A percentile compares a stretch with the other conserved stretches of the same genome.
Conservation (phyloP, 2,329 filamentous ascomycete species). For the Fusarium algeriense region DNA sequence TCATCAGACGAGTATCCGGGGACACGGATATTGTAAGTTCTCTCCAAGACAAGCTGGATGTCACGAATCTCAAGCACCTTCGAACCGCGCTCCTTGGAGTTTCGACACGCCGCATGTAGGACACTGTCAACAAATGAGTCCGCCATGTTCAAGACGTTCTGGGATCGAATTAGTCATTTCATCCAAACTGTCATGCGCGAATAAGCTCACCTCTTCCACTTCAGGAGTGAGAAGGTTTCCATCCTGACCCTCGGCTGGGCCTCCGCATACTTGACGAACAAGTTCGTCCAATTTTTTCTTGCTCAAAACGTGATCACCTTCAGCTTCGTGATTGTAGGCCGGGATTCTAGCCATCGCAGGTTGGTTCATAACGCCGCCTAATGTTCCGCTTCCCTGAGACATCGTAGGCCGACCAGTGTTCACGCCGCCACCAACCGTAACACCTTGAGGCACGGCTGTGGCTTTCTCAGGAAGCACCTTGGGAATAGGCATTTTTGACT, state of each 20-base stretch:
- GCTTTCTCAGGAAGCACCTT: conserved; percentile 79
- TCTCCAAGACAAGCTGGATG: conserved; percentile 84
- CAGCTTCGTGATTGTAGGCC: conserved; percentile 87
- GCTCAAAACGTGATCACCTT: conserved; percentile 92
- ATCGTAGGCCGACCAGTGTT: conserved; percentile 83
- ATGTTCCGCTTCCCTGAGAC: conserved; percentile 79
- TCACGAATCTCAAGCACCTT: conserved; percentile 91
- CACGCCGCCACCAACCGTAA: conserved; percentile 73
- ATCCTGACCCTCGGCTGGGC: conserved; percentile 77
- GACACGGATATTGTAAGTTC: conserved; percentile 90
- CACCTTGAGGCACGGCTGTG: conserved; percentile 77
- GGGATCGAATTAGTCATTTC: conserved; percentile 36
- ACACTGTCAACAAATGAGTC: conserved; percentile 97
- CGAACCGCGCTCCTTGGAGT: conserved; percentile 92
- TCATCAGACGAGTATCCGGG: conserved; percentile 96
- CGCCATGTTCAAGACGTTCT: conserved; percentile 89
- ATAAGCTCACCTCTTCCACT: conserved; percentile 85
- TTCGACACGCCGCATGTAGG: conserved; percentile 85
- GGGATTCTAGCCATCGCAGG: conserved; percentile 86
- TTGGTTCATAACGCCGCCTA: conserved; percentile 87
- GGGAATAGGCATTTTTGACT: conserved; percentile 82
- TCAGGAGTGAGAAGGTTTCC: conserved; percentile 87
- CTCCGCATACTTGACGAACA: conserved; percentile 91
- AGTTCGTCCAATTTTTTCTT: conserved; percentile 98
- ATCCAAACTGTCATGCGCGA: background rate